Evolutionary conservation across 352 stramenopile genomes (phyloP), one percentile per base, ranked within the genome.

Genomic region (Peronospora destructor): DNA sequence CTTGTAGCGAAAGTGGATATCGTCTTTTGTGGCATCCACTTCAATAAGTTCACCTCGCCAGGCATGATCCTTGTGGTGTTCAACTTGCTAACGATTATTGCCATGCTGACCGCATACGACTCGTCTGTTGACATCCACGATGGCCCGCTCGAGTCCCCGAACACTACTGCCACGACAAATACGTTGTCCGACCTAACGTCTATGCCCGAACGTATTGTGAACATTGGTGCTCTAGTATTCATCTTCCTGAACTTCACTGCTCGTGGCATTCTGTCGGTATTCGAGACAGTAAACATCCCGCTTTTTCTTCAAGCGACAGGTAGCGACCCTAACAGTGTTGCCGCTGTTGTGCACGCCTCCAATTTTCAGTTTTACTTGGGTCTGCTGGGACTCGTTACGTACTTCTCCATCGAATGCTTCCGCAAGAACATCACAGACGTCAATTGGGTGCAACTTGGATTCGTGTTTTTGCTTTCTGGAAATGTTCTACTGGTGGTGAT

Each of bases 341-440:
- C 43, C 8, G 65, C 77, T 6, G 74, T 91, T 16, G 63, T 85
- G 17, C 60, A 66, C n/a, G 77, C 80, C 1, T 88, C 80, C 40
- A 87, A 85, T 41, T 91, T 89, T 51, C 80, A 91, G 61, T 88
- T 91, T 39, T 85, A 88, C 45, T 45, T 89, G 12, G 80, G 80
- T 14, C 36, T 87, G 23, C 53, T 91, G n/a, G 80, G 80, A 0
- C 56, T 91, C 8, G 45, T 89, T 8, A 73, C 75, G 21, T 91
- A 91, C 44, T 83, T 89, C 38, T 82, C 74, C 13, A 88, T 91
- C 19, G 80, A 91, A 39, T 79, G 73, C 41, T 87, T 87, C 49
- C 75, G 77, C 45, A 68, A 85, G 46, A 66, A 48, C 42, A 64
- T 91, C 21, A 70, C 69, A 10, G 77, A 91, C 34, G 75, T 86